Conservation (phyloP, 2,329 filamentous ascomycete species). For the Penicillium sp. region DNA sequence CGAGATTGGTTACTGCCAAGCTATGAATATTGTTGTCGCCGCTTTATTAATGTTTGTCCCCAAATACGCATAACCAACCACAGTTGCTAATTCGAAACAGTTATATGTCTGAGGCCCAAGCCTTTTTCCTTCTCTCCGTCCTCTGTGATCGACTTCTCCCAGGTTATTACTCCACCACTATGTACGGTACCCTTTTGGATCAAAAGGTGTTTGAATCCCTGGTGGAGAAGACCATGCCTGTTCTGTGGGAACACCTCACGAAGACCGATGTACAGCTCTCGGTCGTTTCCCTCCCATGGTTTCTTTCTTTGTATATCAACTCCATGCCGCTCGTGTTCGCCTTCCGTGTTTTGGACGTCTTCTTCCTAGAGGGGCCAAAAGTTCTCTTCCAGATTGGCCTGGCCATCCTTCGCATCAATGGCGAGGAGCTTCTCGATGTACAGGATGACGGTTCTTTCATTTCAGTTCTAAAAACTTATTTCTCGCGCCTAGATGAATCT, state of each 20-base stretch:
- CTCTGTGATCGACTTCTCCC: conserved; percentile 92
- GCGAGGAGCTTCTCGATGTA: conserved; percentile 91
- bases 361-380: conserved; percentile 97
- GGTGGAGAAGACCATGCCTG: conserved; percentile 98
- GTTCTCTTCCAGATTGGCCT: conserved; percentile 96
- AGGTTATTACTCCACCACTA: conserved; percentile 97
- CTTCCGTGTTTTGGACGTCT: conserved; percentile 94
- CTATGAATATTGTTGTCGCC: conserved; percentile 99
- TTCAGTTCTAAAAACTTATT: conserved; percentile 92
- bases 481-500: conserved; percentile 88
- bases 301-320: conserved; percentile 97
- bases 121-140: conserved; percentile 89
- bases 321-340: conserved; percentile 98
- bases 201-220: conserved; percentile 97
- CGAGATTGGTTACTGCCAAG: conserved; percentile 97
- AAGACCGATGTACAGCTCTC: conserved; percentile 97
- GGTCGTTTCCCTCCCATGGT: conserved; percentile 96
- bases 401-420: conserved; percentile 96
- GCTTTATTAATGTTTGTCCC: conserved; percentile 79
- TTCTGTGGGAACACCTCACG: conserved; percentile 96
- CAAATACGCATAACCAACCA: neutral
- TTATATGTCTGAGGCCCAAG: conserved; percentile 95
- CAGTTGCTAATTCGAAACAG: conserved; percentile 44
- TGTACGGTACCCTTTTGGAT: conserved; percentile 97
- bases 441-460: conserved; percentile 96